Evolutionary conservation across 2,329 filamentous ascomycete genomes (phyloP).

Genomic region (Dothistroma septosporum): DNA sequence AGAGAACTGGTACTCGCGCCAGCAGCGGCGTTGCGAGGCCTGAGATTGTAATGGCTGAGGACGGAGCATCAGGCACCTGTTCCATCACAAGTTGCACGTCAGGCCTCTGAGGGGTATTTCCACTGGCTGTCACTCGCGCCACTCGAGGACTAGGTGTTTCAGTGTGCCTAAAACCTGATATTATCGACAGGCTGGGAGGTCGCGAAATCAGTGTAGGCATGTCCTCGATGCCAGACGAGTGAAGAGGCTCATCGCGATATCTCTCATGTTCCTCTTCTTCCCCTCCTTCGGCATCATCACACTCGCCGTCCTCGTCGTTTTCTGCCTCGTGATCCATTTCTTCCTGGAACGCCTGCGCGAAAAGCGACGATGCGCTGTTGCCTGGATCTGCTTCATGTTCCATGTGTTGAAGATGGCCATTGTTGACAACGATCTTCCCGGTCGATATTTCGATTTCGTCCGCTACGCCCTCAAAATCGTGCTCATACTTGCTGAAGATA

Average conservation of each 20-base stretch:
- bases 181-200: not conserved
- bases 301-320: slow-evolving; percentile 37
- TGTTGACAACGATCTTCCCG: slow-evolving; percentile 79
- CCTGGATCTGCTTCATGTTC: slow-evolving; percentile 53
- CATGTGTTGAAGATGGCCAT: slow-evolving; percentile 74
- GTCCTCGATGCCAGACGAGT: slow-evolving; percentile 1
- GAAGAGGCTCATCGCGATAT: slow-evolving; percentile 1
- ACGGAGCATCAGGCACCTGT: not conserved
- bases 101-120: slow-evolving; percentile 9
- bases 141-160: slow-evolving; percentile 17
- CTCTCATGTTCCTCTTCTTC: slow-evolving; percentile 14
- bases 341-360: slow-evolving; percentile 31
- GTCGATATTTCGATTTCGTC: slow-evolving; percentile 86
- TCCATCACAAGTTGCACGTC: not conserved
- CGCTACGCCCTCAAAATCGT: slow-evolving; percentile 74
- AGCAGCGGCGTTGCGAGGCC: slow-evolving; percentile 2
- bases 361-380: slow-evolving; percentile 28
- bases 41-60: slow-evolving; percentile 1
- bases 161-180: not conserved
- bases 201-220: not conserved
- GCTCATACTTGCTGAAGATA: slow-evolving; percentile 71
- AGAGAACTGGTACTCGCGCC: slow-evolving; percentile 16
- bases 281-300: slow-evolving; percentile 27
- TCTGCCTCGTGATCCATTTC: slow-evolving; percentile 33
- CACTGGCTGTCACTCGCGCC: slow-evolving; percentile 19